A percentile compares a stretch with the other conserved stretches of the same genome.
Evolutionary conservation across 768 basidiomycete genomes (phyloP).

Genomic region (Auricularia cornea): DNA sequence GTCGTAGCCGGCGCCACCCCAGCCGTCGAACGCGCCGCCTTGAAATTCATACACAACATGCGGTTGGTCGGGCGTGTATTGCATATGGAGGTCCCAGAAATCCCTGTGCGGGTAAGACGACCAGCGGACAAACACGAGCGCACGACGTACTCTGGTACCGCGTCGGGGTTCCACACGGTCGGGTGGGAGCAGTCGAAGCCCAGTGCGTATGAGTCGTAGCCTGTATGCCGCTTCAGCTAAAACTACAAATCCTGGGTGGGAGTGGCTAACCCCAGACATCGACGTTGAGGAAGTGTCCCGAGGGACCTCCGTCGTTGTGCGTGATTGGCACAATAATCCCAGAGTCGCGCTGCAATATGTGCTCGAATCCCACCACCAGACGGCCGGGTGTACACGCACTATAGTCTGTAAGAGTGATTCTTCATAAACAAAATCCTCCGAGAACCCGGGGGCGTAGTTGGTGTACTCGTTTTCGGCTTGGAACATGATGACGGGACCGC

Average conservation of each 20-base stretch:
- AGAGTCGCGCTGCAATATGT: conserved; percentile 2
- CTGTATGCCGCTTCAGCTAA: too few relatives aligned
- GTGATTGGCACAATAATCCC: conserved; percentile 19
- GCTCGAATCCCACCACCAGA: background rate
- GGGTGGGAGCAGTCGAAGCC: conserved; percentile 48
- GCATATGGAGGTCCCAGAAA: conserved; percentile 28
- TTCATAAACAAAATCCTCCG: background rate
- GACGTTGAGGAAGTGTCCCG: conserved; percentile 14
- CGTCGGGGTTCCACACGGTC: conserved; percentile 28
- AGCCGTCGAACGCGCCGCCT: conserved; percentile 44
- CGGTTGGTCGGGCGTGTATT: conserved; percentile 28
- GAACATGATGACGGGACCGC: conserved; percentile 49
- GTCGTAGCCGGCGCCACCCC: conserved; percentile 15
- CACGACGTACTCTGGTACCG: background rate
- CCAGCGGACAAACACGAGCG: background rate
- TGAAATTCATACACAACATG: conserved; percentile 40
- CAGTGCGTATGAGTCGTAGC: conserved; percentile 33
- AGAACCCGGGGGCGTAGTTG: background rate
- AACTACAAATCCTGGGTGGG: too few relatives aligned
- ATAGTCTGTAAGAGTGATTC: conserved; percentile 2
- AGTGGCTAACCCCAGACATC: conserved; percentile 13
- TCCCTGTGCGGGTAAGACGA: background rate
- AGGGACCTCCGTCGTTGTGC: conserved; percentile 18
- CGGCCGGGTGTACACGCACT: background rate
- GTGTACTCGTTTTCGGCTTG: conserved; percentile 45